Conservation (phyloP, 306 rosid species). For the Vicia sativa region DNA sequence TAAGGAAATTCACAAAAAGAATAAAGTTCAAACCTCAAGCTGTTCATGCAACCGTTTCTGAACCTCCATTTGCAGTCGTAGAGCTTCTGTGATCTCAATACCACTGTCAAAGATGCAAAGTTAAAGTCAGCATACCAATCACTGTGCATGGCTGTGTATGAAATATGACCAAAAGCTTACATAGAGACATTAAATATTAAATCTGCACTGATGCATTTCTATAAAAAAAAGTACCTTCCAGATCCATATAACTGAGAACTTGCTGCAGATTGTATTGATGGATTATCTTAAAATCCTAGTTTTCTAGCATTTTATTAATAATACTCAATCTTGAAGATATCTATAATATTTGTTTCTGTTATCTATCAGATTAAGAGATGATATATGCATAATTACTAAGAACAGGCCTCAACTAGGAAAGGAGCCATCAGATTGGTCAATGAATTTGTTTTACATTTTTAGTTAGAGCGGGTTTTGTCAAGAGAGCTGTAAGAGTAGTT, state of each 20-base stretch:
- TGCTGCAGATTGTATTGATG: conserved; percentile 8
- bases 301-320: conserved; percentile 10
- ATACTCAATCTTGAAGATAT: conserved; percentile 19
- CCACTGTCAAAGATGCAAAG: conserved; percentile 59
- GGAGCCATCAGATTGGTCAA: background rate
- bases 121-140: conserved; percentile 36
- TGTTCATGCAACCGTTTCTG: conserved; percentile 97
- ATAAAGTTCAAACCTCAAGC: conserved; percentile 73
- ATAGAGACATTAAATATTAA: conserved; percentile 24
- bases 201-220: conserved; percentile 4
- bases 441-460: background rate
- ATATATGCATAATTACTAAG: conserved; percentile 20
- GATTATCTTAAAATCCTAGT: background rate
- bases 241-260: conserved; percentile 17
- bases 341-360: conserved; percentile 15
- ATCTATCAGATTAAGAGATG: conserved; percentile 20
- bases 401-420: conserved; percentile 1
- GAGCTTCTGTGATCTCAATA: conserved; percentile 93
- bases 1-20: conserved; percentile 31
- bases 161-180: conserved; percentile 25
- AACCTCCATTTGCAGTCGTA: conserved; percentile 98
- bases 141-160: conserved; percentile 13
- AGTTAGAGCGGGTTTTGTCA: background rate
- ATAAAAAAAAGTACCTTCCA: conserved; percentile 12
- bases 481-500: background rate